Conservation (phyloP, 2,329 filamentous ascomycete genomes). For the Aulographum hederae region DNA sequence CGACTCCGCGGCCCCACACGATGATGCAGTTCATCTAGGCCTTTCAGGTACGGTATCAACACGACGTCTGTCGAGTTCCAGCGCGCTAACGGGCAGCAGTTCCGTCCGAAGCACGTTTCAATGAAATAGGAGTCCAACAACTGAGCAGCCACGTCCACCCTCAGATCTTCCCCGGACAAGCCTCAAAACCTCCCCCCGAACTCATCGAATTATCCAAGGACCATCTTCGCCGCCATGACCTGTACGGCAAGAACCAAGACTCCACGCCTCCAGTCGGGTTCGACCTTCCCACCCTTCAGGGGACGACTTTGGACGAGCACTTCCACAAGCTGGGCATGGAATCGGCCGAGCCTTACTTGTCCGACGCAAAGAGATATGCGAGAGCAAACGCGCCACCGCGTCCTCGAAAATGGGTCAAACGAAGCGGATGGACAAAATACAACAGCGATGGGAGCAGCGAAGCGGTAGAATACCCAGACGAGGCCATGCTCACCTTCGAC, state of each 20-base stretch:
- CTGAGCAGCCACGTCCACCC: constrained; percentile 65
- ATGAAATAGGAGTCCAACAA: constrained; percentile 89
- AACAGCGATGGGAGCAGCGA: constrained; percentile 54
- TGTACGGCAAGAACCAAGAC: constrained; percentile 81
- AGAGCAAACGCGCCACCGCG: constrained; percentile 36
- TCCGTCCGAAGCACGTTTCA: constrained; percentile 50
- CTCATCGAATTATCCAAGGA: constrained; percentile 66
- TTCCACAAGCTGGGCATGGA: constrained; percentile 79
- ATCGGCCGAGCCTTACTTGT: constrained; percentile 68
- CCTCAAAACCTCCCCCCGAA: constrained; percentile 40
- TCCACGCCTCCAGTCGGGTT: constrained; percentile 58
- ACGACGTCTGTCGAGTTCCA: background rate
- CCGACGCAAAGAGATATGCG: constrained; percentile 57
- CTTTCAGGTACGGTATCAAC: background rate
- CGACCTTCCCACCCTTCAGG: constrained; percentile 64
- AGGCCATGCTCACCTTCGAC: constrained; percentile 76
- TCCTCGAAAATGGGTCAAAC: constrained; percentile 55
- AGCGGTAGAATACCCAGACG: constrained; percentile 56
- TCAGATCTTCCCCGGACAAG: constrained; percentile 56
- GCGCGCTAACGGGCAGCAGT: constrained; percentile 10
- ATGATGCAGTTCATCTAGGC: background rate
- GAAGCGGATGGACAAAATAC: constrained; percentile 93
- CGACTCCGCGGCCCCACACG: background rate
- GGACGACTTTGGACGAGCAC: constrained; percentile 75
- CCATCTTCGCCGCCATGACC: constrained; percentile 68